A percentile compares a stretch with the other conserved stretches of the same genome.
phyloP scores from a whole-genome alignment of 2,329 filamentous ascomycete genomes.

The Cephalotrichum gorgonifer region DNA sequence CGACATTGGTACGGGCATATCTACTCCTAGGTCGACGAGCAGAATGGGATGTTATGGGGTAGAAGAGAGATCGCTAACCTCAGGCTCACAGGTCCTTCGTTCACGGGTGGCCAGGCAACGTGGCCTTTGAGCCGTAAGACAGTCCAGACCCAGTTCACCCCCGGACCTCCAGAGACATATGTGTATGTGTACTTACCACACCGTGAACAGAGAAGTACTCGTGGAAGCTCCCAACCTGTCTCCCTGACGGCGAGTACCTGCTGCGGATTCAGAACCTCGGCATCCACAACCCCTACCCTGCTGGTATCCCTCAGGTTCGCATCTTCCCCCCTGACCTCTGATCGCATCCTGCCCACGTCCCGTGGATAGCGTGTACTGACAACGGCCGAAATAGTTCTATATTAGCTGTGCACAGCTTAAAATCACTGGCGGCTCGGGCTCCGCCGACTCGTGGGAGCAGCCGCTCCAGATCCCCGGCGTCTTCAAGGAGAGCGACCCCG shows the following conservation, averaged over 20 bases:
- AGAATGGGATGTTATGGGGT: background rate
- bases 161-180: conserved; percentile 17
- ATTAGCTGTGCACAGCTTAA: conserved; percentile 33
- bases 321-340: background rate
- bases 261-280: conserved; percentile 49
- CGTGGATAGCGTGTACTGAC: background rate
- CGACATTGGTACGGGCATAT: conserved; percentile 16
- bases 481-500: conserved; percentile 30
- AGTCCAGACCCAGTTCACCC: background rate
- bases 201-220: conserved; percentile 18
- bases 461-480: conserved; percentile 27
- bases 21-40: background rate
- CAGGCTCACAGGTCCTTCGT: conserved; percentile 16
- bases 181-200: conserved; percentile 5
- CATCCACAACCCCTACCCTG: conserved; percentile 43
- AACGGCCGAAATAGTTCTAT: conserved; percentile 32
- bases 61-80: background rate
- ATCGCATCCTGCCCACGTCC: conserved; percentile 2
- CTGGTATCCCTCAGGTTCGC: conserved; percentile 25
- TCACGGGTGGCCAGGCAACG: conserved; percentile 13
- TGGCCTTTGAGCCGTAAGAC: conserved; percentile 16
- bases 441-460: conserved; percentile 31
- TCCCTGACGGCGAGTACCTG: conserved; percentile 47
- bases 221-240: conserved; percentile 34
- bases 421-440: conserved; percentile 29